Evolutionary conservation across 2,329 filamentous ascomycete genomes (phyloP), one percentile per base, ranked within the genome.

Genomic region (Cordyceps javanica): DNA sequence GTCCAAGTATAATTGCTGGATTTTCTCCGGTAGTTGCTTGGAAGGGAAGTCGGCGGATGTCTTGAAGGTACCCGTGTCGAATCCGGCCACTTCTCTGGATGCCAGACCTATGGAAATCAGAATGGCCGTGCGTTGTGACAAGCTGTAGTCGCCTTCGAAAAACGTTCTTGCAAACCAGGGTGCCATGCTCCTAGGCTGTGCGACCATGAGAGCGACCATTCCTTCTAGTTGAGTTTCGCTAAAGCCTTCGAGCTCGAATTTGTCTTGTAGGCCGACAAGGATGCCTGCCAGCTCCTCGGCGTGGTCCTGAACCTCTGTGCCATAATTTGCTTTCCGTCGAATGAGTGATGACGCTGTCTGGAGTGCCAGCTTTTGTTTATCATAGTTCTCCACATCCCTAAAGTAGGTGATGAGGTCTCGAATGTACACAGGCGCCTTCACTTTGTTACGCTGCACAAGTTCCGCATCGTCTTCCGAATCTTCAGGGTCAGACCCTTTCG

Each of bases 391-490:
- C 0, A 83, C 85, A 63, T 96, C 90, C 50, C 89, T 82, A 3
- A 99, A 78, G 66, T 87, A 92, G 8, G 78, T 70, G 56, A 97
- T 86, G 11, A 97, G 79, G 65, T 96, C 91, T 46, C 91, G 85
- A 60, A 97, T 88, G 66, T 97, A 97, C 1, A 99, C 91, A 1
- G 94, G 94, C 0, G 91, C 82, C 59, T 83, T 88, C 23, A 88
- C 83, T 65, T 94, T 97, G 70, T 94, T 86, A 14, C 92, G 82
- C 58, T 89, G 87, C 49, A 97, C 81, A 19, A 96, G 76, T 0
- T 91, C 96, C 5, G 94, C 87, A 65, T 99, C 95, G 38, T 97
- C 92, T 58, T 97, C 91, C 0, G 91, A 93, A 68, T 99, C 94
- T 68, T 95, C 90, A 0, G 85, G 82, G 63, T 99, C 94, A 2